phyloP scores from a whole-genome alignment of 2,329 filamentous ascomycete species.

The Fusarium coicis region DNA sequence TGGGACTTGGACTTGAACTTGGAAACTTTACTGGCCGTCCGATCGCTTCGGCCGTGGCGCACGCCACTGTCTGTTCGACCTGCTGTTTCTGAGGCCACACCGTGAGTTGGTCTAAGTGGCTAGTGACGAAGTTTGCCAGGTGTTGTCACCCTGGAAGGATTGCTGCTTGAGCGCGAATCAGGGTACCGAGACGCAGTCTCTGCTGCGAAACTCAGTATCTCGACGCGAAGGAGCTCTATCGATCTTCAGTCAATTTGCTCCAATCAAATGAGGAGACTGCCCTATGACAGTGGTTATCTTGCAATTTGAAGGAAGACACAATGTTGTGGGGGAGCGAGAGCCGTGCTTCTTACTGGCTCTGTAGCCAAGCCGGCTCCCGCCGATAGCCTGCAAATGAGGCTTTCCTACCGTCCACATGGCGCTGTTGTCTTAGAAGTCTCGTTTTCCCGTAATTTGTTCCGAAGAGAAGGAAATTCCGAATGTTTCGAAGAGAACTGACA shows the following conservation, averaged over 20 bases:
- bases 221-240: constrained; percentile 2
- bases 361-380: constrained; percentile 31
- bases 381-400: constrained; percentile 26
- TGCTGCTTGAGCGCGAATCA: constrained; percentile 10
- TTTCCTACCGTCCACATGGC: constrained; percentile 3
- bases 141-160: constrained; percentile 2
- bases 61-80: constrained; percentile 37
- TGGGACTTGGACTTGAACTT: constrained; percentile 2
- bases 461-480: not conserved
- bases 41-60: constrained; percentile 43
- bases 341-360: constrained; percentile 19
- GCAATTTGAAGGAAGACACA: not conserved
- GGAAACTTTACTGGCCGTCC: constrained; percentile 33
- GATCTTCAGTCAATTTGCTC: not conserved
- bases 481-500: not conserved
- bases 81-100: constrained; percentile 35
- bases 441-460: not conserved
- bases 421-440: not conserved
- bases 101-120: constrained; percentile 22
- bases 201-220: not conserved
- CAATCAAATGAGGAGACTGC: constrained; percentile 4
- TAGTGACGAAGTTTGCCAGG: not conserved
- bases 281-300: constrained; percentile 8
- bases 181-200: not conserved
- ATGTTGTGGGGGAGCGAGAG: constrained; percentile 13